Evolutionary conservation across 2,329 filamentous ascomycete species (phyloP).

Genomic region (Aspergillus glaucus): DNA sequence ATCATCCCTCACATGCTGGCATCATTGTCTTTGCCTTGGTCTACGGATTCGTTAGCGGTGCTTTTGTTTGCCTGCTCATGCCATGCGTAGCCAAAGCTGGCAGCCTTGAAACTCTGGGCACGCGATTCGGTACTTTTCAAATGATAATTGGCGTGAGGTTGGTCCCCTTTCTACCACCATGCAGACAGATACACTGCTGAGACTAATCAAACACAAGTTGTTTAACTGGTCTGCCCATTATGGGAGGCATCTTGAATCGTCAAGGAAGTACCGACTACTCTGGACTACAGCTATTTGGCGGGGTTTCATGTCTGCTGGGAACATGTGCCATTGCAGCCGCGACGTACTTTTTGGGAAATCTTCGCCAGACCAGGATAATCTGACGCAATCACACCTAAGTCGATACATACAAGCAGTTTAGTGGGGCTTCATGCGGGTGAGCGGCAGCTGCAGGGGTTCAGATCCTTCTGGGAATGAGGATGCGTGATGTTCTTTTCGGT

Average conservation of each 20-base stretch:
- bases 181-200: background rate
- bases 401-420: too few species aligned
- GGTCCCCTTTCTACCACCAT: background rate
- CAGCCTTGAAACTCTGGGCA: constrained; percentile 25
- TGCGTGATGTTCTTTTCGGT: too few species aligned
- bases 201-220: constrained; percentile 5
- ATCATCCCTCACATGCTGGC: constrained; percentile 19
- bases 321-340: background rate
- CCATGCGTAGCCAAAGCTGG: constrained; percentile 25
- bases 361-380: too few species aligned
- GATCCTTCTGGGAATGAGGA: too few species aligned
- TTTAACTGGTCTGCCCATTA: constrained; percentile 23
- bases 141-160: constrained; percentile 17
- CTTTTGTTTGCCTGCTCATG: constrained; percentile 23
- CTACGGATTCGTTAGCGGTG: constrained; percentile 25
- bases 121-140: constrained; percentile 28
- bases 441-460: too few species aligned
- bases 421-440: too few species aligned
- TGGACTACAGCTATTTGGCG: constrained; percentile 21
- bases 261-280: constrained; percentile 15
- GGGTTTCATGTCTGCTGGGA: constrained; percentile 6
- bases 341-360: too few species aligned
- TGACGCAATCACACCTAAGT: too few species aligned
- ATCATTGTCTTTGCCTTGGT: constrained; percentile 22
- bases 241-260: constrained; percentile 20